Conservation (phyloP, 345 rosid genomes). For the Populus tremula region DNA sequence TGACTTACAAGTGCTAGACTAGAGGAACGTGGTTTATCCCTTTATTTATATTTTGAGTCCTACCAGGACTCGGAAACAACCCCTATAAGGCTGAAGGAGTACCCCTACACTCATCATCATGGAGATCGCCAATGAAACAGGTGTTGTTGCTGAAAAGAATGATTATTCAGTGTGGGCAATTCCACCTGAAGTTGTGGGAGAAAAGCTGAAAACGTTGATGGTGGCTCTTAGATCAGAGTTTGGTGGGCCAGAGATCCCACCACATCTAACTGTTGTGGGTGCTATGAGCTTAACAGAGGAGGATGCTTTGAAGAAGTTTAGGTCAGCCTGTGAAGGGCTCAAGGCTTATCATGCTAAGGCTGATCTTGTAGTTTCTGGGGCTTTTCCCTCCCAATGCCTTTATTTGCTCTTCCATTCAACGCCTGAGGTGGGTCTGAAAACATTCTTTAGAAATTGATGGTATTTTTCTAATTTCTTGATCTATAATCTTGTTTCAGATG, state of each 20-base stretch:
- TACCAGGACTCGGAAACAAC: no score
- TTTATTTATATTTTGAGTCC: background rate
- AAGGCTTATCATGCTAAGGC: conserved; percentile 50
- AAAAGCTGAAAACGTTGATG: conserved; percentile 55
- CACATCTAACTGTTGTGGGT: conserved; percentile 78
- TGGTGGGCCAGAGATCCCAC: conserved; percentile 51
- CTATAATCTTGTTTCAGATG: no score
- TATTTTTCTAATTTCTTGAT: background rate
- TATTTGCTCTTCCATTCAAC: conserved; percentile 64
- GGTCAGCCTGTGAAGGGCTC: conserved; percentile 57
- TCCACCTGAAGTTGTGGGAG: conserved; percentile 54
- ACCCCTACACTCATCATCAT: background rate
- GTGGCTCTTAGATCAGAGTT: conserved; percentile 15
- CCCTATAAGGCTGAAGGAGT: background rate
- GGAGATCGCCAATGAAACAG: background rate
- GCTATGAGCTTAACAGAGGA: conserved; percentile 53
- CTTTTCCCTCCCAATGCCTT: conserved; percentile 74
- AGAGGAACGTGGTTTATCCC: background rate
- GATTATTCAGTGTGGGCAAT: conserved; percentile 83
- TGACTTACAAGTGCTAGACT: background rate
- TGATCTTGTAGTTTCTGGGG: conserved; percentile 61
- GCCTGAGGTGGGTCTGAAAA: conserved; percentile 45
- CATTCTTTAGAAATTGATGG: background rate
- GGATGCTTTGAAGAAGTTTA: conserved; percentile 60
- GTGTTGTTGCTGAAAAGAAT: conserved; percentile 20